phyloP scores from a whole-genome alignment of 495 filamentous ascomycete genomes.

The Apiosordaria backusii region DNA sequence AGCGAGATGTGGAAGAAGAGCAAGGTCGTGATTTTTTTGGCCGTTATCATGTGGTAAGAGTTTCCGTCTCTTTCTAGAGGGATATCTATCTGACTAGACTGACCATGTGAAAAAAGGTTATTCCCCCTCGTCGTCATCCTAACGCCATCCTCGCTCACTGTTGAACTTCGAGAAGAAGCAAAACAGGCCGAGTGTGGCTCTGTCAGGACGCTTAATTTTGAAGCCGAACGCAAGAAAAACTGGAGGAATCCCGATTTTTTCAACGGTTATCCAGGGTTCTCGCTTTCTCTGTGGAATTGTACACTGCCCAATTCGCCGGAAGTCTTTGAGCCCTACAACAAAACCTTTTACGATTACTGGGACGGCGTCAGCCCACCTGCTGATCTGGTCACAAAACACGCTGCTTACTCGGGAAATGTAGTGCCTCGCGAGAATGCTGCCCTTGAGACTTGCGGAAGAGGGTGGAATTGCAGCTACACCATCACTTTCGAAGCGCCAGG shows the following conservation, averaged over 20 bases:
- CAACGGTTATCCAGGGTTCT: slow-evolving; percentile 20
- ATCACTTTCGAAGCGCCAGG: slow-evolving; percentile 26
- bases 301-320: slow-evolving; percentile 17
- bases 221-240: slow-evolving; percentile 25
- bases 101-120: slow-evolving; percentile 16
- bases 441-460: slow-evolving; percentile 27
- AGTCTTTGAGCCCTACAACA: slow-evolving; percentile 19
- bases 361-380: slow-evolving; percentile 17
- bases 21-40: slow-evolving; percentile 31
- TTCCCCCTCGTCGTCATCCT: slow-evolving; percentile 31
- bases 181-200: slow-evolving; percentile 13
- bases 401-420: slow-evolving; percentile 15
- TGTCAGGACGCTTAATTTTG: slow-evolving; percentile 33
- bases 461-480: slow-evolving; percentile 34
- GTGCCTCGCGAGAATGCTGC: slow-evolving; percentile 21
- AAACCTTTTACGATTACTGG: slow-evolving; percentile 34
- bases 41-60: slow-evolving; percentile 30
- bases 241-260: slow-evolving; percentile 21
- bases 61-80: neutral
- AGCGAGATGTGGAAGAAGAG: slow-evolving; percentile 33
- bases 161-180: slow-evolving; percentile 18
- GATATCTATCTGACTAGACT: neutral
- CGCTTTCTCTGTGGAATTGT: slow-evolving; percentile 25
- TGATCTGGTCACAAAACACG: slow-evolving; percentile 12
- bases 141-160: slow-evolving; percentile 28